Evolutionary conservation across 495 filamentous ascomycete genomes (phyloP), one percentile per base, ranked within the genome.

Genomic region (Xylaria nigripes): DNA sequence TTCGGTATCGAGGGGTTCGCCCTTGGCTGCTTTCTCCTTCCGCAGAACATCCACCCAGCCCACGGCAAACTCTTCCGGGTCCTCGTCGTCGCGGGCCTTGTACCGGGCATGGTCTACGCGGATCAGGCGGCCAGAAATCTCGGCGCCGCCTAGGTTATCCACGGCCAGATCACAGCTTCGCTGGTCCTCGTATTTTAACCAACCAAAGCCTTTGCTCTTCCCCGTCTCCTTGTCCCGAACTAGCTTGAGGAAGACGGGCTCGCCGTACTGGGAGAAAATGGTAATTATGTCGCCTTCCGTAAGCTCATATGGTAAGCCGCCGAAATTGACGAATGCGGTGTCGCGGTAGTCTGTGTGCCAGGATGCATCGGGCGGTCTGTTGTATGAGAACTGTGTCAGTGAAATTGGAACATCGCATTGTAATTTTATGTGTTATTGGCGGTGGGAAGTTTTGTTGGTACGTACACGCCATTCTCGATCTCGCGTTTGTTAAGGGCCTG

Each of bases 321-420:
- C 94, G 51, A 97, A 90, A 75, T 93, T 93, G 66, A 99, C 77
- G 70, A 92, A 99, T 56, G 93, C 93, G 12, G 94, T 96, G 75
- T 96, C 92, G 68, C 87, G 86, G 70, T 95, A 97, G 73, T 99
- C 93, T 63, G 85, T 82, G 69, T 99, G 93, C 93, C 93, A 99
- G 54, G 94, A 97, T 45, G 87, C 93, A 69, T 87, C 80, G 30
- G 88, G 83, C 15, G 86, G 71, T 48, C 84, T 88, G 22, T 25
- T 6, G 19, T 27, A 38, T 47, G 53, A 50, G 38, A 16, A 52
- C 36, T 48, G 32, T 59, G 58, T 53, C 19, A 45, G 55, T 51
- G 45, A 21, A 15, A 22, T 45, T 30, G 10, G 30, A 4, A 10
- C 18, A 13, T 15, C 6, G 23, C 12, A 25, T 19, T 13, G 13